These are phyloP conservation scores for Triticum urartu DNA, from an alignment of 176 grass and related monocot species.

Conservation along the genomic window DNA sequence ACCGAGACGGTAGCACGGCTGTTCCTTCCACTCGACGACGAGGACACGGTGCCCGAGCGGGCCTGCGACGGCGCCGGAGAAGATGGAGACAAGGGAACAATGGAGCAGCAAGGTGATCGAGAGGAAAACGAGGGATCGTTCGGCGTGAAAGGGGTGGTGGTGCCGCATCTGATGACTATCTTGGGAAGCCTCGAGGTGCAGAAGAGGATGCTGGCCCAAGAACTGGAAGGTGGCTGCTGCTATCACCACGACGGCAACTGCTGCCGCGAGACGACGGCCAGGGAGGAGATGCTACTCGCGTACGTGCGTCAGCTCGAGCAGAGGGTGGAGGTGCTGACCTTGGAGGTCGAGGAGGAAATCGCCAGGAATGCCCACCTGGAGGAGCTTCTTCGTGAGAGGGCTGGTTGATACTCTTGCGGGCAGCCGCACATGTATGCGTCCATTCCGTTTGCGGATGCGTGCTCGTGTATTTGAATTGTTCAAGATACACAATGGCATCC, in stretches of 20 bases:
- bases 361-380: slow-evolving; percentile 48
- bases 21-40: not conserved
- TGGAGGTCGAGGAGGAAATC: slow-evolving; percentile 56
- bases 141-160: slow-evolving; percentile 36
- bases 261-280: not conserved
- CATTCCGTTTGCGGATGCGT: not conserved
- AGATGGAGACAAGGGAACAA: not conserved
- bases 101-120: not conserved
- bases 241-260: not conserved
- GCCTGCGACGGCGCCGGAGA: not conserved
- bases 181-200: slow-evolving; percentile 71
- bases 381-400: slow-evolving; percentile 35
- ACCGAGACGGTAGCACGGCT: not conserved
- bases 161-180: slow-evolving; percentile 65
- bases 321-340: slow-evolving; percentile 52
- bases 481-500: not conserved
- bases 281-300: slow-evolving; percentile 53
- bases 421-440: not conserved
- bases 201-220: slow-evolving; percentile 57
- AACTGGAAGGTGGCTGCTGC: slow-evolving; percentile 37
- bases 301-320: slow-evolving; percentile 56
- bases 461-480: not conserved
- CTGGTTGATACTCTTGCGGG: not conserved
- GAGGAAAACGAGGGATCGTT: not conserved
- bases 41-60: not conserved